phyloP scores from a whole-genome alignment of 805 yeast genomes.

The Vanderwaltozyma yarrowii region DNA sequence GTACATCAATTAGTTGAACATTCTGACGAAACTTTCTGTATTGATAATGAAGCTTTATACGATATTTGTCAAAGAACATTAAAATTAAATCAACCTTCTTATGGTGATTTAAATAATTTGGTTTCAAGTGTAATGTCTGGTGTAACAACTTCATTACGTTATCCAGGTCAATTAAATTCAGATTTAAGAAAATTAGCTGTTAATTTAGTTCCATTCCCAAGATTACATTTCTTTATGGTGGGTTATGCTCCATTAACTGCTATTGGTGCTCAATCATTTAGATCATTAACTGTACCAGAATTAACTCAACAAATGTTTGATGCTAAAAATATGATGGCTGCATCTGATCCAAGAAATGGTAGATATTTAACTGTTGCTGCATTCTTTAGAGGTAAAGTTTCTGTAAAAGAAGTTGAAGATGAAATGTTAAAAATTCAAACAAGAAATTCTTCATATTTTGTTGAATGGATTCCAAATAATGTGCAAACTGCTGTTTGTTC shows the following conservation, averaged over 20 bases:
- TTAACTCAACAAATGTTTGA: conserved; percentile 91
- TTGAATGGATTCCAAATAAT: conserved; percentile 94
- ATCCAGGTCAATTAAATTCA: conserved; percentile 90
- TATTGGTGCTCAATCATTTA: conserved; percentile 68
- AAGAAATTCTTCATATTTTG: conserved; percentile 73
- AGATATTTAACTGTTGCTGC: conserved; percentile 90
- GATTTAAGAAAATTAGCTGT: conserved; percentile 91
- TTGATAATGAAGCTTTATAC: conserved; percentile 89
- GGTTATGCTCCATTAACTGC: conserved; percentile 91
- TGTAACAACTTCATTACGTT: conserved; percentile 86
- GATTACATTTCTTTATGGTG: conserved; percentile 91
- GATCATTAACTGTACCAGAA: conserved; percentile 80
- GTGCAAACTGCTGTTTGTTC: conserved; percentile 91
- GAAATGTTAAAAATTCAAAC: conserved; percentile 80
- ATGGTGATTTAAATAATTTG: conserved; percentile 67
- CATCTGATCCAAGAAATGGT: conserved; percentile 83
- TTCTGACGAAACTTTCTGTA: conserved; percentile 89
- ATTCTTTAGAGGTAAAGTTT: conserved; percentile 87
- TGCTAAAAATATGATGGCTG: conserved; percentile 92
- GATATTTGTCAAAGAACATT: conserved; percentile 81
- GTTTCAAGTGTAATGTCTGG: conserved; percentile 93
- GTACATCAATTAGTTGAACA: conserved; percentile 85
- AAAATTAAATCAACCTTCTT: conserved; percentile 69
- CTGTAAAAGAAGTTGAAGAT: conserved; percentile 89
- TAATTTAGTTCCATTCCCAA: conserved; percentile 89